Percentiles rank a stretch among this genome's conserved stretches.
Evolutionary conservation across 306 rosid species (phyloP).

Genomic region (Begonia masoniana): DNA sequence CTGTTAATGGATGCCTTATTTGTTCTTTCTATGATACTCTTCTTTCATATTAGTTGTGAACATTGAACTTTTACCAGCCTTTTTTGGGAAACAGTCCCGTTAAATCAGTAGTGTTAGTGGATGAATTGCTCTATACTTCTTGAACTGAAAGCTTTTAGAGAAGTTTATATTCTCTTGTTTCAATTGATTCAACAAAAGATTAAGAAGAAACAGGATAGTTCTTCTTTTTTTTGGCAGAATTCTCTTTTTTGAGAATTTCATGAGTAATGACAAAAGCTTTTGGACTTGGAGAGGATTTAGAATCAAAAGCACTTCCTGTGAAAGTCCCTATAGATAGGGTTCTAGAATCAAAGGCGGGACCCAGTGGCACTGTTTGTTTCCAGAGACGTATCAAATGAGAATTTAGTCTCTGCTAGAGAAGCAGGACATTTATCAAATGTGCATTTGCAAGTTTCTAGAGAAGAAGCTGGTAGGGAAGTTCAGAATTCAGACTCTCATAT

Average conservation of each 20-base stretch:
- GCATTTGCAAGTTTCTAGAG: slow-evolving; percentile 35
- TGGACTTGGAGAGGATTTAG: slow-evolving; percentile 69
- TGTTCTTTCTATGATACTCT: too few relatives aligned
- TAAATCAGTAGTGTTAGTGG: too few relatives aligned
- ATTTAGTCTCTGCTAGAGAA: too few relatives aligned
- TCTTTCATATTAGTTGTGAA: too few relatives aligned
- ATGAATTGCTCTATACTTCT: too few relatives aligned
- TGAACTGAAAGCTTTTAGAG: too few relatives aligned
- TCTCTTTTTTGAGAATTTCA: slow-evolving; percentile 13
- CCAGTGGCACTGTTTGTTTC: not conserved
- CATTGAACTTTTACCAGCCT: too few relatives aligned
- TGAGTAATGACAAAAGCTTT: slow-evolving; percentile 27
- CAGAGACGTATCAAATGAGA: too few relatives aligned
- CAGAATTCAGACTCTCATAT: slow-evolving; percentile 26
- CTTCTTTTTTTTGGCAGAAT: slow-evolving; percentile 31
- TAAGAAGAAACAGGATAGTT: not conserved
- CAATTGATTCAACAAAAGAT: slow-evolving; percentile 4
- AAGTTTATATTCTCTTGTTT: not conserved
- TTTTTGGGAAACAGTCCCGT: too few relatives aligned
- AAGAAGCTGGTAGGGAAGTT: slow-evolving; percentile 32
- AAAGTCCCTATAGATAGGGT: slow-evolving; percentile 26
- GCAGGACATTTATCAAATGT: slow-evolving; percentile 28
- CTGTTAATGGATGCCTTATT: too few relatives aligned
- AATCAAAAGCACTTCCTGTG: slow-evolving; percentile 38
- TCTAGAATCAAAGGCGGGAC: slow-evolving; percentile 4